These are phyloP conservation scores for Saccharomyces hybrid DNA, from an alignment of 1,139 yeast species.

Conservation along the genomic window DNA sequence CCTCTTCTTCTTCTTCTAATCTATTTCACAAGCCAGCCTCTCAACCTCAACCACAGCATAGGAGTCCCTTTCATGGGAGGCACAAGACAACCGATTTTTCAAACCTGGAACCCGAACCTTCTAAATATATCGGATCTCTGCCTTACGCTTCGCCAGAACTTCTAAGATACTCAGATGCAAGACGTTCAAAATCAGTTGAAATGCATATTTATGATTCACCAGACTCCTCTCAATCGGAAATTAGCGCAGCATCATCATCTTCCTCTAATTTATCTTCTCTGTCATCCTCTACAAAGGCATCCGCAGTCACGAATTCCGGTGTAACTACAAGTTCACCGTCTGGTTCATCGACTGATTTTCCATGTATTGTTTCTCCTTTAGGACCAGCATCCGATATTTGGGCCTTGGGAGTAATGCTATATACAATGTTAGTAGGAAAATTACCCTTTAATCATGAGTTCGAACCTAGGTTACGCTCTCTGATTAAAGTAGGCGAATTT, in stretches of 20 bases:
- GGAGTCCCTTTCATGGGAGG: neutral
- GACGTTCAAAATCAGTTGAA: constrained; percentile 28
- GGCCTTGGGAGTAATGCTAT: constrained; percentile 80
- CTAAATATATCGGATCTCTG: constrained; percentile 65
- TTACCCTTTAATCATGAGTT: constrained; percentile 79
- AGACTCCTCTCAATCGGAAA: neutral
- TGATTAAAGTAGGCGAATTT: constrained; percentile 63
- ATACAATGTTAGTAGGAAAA: constrained; percentile 64
- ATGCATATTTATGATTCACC: constrained; percentile 40
- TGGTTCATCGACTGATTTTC: neutral
- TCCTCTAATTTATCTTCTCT: neutral
- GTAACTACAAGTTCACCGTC: neutral
- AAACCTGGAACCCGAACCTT: constrained; percentile 5
- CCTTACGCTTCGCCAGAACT: constrained; percentile 93
- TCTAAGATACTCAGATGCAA: constrained; percentile 31
- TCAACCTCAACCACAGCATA: neutral
- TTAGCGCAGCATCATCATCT: neutral
- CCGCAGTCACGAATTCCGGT: neutral
- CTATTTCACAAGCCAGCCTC: neutral
- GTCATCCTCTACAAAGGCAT: neutral
- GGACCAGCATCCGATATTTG: constrained; percentile 71
- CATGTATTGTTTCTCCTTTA: constrained; percentile 34
- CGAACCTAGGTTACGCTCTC: constrained; percentile 68
- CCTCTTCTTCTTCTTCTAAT: neutral
- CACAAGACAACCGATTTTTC: constrained; percentile 12